Evolutionary conservation across 1,284 basidiomycete genomes (phyloP), one percentile per base, ranked within the genome.

Genomic region (Microbotryum violaceum): DNA sequence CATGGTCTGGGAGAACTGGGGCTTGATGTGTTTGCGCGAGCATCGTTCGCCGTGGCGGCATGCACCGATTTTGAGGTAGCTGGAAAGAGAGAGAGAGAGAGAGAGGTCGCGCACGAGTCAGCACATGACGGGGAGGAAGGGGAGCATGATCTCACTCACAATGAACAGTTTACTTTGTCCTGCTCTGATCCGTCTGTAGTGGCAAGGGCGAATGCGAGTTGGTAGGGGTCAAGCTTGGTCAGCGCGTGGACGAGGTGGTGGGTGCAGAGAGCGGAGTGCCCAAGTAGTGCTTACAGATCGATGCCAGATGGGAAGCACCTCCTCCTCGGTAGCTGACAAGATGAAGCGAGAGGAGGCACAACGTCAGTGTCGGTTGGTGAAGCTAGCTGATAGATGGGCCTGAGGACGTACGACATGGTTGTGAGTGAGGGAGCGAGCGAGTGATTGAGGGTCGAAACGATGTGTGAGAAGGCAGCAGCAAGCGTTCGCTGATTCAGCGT

Each of bases 1-100:
- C 49, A 99, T 92, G 3, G 96, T 98, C 73, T 97, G 93, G 2
- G 92, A 97, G 77, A 94, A 97, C 3, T 91, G 88, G 2, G 96
- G 96, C 72, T 89, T 87, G 76, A 97, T 97, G 78, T 99, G 96
- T 76, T 98, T 97, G 72, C 96, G 83, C 4, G 90, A 96, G 74
- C 91, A 96, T 62, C 92, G 83, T 71, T 96, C 92, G n/a, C 91
- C 91, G 76, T 96, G 91, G 45, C 91, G 83, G 77, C 91, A 96
- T 59, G 91, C 91, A 61, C 91, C 91, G 78, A 96, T 96, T 86
- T 93, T 71, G 52, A 70, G 57, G 56, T 69, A 65, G 57, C 63
- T 62, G 55, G n/a, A 6, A 21, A 44, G 37, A 18, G 10, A 37
- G 25, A 6, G 46, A 6, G 6, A 18, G 42, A n/a, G 33, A 7